Conservation (phyloP, 805 yeast genomes). For the Saccharomyces eubayanus region DNA sequence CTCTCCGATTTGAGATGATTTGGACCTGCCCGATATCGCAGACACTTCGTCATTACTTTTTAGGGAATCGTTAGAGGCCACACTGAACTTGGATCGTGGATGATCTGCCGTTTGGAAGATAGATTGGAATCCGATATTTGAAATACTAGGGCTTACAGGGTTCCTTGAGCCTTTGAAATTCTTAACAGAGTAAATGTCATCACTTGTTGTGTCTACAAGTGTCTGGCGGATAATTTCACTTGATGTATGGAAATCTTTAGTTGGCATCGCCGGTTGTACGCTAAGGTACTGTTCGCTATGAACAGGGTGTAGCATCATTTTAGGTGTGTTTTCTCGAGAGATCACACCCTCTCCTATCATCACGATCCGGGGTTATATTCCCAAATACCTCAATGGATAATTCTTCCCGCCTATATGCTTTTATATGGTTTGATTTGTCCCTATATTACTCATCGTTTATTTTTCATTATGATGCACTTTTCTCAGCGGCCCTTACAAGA, state of each 20-base stretch:
- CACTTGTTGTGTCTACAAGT: neutral
- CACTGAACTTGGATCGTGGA: neutral
- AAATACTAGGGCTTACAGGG: conserved; percentile 13
- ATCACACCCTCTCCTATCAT: neutral
- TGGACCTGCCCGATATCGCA: neutral
- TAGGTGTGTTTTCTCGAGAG: neutral
- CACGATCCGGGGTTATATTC: neutral
- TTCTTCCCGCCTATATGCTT: neutral
- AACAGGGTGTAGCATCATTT: neutral
- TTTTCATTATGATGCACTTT: neutral
- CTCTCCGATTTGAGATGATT: neutral
- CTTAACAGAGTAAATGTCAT: neutral
- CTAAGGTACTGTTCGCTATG: neutral
- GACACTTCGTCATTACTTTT: neutral
- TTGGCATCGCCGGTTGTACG: neutral
- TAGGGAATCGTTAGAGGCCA: neutral
- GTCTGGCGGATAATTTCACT: neutral
- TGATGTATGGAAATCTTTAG: neutral
- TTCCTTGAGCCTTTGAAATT: neutral
- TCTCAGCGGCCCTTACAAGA: neutral
- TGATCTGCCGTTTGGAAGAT: conserved; percentile 11
- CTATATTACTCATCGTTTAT: neutral
- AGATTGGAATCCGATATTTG: conserved; percentile 26
- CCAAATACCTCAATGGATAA: neutral
- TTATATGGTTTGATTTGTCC: neutral